These are phyloP conservation scores for Lentinula boryana DNA, from an alignment of 768 basidiomycete species.

Conservation along the genomic window DNA sequence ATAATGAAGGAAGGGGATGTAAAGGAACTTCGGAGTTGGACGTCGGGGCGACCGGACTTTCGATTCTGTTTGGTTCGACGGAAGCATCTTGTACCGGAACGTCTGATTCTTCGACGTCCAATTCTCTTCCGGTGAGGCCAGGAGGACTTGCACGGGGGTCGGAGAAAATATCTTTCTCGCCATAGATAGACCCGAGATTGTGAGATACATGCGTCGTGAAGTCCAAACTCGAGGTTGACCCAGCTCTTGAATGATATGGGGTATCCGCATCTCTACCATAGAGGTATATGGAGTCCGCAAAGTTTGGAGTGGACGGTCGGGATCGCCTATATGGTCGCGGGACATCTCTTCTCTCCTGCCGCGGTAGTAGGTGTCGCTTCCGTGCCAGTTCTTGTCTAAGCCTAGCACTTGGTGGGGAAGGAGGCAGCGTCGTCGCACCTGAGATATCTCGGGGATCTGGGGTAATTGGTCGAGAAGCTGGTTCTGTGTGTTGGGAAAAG, in stretches of 20 bases:
- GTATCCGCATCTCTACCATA: background rate
- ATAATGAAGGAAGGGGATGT: background rate
- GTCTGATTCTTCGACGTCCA: background rate
- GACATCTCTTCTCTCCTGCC: background rate
- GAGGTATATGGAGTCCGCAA: background rate
- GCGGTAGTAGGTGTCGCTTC: background rate
- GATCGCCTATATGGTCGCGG: background rate
- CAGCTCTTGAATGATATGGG: background rate
- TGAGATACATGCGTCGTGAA: background rate
- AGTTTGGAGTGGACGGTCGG: background rate
- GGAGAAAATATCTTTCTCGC: slow-evolving; percentile 1
- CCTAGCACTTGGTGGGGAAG: background rate
- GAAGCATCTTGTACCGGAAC: background rate
- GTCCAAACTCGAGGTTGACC: background rate
- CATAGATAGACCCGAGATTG: background rate
- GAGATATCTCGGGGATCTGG: background rate
- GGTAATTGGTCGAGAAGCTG: background rate
- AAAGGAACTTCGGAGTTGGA: background rate
- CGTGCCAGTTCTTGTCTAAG: background rate
- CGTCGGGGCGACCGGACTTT: background rate
- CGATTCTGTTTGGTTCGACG: background rate
- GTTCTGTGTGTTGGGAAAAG: background rate
- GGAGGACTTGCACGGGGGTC: background rate
- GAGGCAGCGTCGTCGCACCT: background rate
- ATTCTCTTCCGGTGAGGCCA: background rate